A percentile compares a stretch with the other conserved stretches of the same genome.
Evolutionary conservation across 495 filamentous ascomycete genomes (phyloP).

Genomic region (Saxophila tyrrhenica): DNA sequence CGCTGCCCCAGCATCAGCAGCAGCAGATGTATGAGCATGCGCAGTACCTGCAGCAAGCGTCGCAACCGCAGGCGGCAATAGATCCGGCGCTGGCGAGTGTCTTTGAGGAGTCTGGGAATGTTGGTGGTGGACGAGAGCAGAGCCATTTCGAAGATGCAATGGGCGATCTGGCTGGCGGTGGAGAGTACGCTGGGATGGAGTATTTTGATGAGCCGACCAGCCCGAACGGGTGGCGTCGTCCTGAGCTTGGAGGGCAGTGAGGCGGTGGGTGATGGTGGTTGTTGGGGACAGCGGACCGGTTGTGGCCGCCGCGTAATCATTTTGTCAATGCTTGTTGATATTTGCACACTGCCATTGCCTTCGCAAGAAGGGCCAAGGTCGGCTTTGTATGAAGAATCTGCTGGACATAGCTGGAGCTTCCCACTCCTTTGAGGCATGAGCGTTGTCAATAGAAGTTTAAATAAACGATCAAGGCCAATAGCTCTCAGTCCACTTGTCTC

Average conservation of each 20-base stretch:
- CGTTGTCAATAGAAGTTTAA: neutral
- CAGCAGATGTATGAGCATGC: conserved; percentile 12
- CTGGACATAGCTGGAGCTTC: neutral
- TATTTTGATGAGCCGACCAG: conserved; percentile 4
- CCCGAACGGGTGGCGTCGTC: conserved; percentile 1
- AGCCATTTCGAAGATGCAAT: conserved; percentile 15
- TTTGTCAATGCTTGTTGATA: neutral
- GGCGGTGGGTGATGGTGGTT: neutral
- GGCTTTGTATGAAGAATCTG: neutral
- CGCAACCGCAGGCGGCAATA: conserved; percentile 17
- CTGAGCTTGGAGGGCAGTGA: conserved; percentile 9
- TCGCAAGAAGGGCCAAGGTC: neutral
- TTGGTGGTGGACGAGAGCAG: neutral
- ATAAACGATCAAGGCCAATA: neutral
- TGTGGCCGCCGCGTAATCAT: neutral
- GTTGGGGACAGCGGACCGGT: neutral
- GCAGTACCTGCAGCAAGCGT: conserved; percentile 9
- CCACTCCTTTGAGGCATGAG: neutral
- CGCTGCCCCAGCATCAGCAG: neutral
- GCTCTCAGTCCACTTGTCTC: neutral
- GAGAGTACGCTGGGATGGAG: neutral
- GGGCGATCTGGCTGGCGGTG: conserved; percentile 5
- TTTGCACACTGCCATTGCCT: neutral
- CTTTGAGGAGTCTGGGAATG: neutral
- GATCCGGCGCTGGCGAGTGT: conserved; percentile 15